Percentiles rank a stretch among this genome's conserved stretches.
phyloP scores from a whole-genome alignment of 78 protist species.

The Guillardia theta region DNA sequence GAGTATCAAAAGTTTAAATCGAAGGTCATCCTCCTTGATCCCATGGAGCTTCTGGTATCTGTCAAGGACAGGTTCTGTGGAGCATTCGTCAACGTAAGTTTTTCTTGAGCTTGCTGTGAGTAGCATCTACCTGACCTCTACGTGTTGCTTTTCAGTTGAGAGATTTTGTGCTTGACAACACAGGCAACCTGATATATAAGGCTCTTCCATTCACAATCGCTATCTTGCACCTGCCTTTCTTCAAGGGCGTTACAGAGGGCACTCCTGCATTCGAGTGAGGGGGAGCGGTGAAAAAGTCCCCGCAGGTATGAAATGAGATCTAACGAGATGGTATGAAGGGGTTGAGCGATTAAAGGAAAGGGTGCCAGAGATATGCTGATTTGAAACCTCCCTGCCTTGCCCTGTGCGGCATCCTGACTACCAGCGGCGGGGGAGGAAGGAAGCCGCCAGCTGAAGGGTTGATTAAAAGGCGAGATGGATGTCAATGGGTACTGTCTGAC shows the following conservation, averaged over 20 bases:
- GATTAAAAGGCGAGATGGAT: too few species aligned
- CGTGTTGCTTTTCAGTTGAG: neutral
- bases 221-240: neutral
- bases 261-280: neutral
- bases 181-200: neutral
- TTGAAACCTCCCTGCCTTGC: too few species aligned
- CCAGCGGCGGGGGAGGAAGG: too few species aligned
- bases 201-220: neutral
- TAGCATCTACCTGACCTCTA: neutral
- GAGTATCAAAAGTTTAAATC: neutral
- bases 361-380: too few species aligned
- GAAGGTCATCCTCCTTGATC: neutral
- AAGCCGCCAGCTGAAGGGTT: too few species aligned
- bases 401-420: too few species aligned
- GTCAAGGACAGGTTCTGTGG: too few species aligned
- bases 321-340: too few species aligned
- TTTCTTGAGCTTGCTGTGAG: neutral
- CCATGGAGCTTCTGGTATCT: neutral
- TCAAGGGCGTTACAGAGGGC: constrained; percentile 4
- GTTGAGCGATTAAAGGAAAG: too few species aligned
- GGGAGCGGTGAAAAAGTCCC: too few species aligned
- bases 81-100: neutral
- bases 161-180: neutral
- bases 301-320: too few species aligned
- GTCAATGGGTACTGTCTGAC: too few species aligned